Evolutionary conservation across 2,329 filamentous ascomycete species (phyloP).

Genomic region (Fusarium secorum): DNA sequence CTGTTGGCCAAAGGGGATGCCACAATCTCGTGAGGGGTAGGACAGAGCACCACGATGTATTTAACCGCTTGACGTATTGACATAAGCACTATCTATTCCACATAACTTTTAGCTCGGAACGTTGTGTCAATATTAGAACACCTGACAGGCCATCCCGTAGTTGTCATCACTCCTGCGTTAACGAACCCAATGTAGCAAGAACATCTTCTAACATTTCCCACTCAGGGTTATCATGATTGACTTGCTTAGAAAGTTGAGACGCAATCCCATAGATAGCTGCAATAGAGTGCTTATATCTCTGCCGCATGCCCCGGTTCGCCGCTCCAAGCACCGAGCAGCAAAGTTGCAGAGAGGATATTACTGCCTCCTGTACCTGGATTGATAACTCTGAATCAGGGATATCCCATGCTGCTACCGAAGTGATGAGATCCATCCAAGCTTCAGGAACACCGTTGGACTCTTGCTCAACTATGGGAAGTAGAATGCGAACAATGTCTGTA

Average conservation of each 20-base stretch:
- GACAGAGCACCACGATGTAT: constrained; percentile 5
- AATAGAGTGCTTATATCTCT: constrained; percentile 61
- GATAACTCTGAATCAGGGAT: constrained; percentile 44
- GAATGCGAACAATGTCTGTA: constrained; percentile 63
- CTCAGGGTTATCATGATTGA: constrained; percentile 46
- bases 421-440: constrained; percentile 65
- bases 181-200: constrained; percentile 41
- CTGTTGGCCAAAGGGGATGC: background rate
- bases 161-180: constrained; percentile 22
- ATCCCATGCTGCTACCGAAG: constrained; percentile 58
- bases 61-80: background rate
- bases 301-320: constrained; percentile 56
- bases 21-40: constrained; percentile 37
- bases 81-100: constrained; percentile 3
- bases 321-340: constrained; percentile 60
- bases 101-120: background rate
- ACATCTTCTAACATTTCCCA: constrained; percentile 58
- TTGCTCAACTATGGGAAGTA: constrained; percentile 61
- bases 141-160: background rate
- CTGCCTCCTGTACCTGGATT: constrained; percentile 55
- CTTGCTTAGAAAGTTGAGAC: constrained; percentile 49
- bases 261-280: constrained; percentile 59
- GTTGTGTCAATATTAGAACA: background rate
- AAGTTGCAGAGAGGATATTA: constrained; percentile 63
- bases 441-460: constrained; percentile 56